Conservation (phyloP, 2,329 filamentous ascomycete species). For the Zymoseptoria tritici region DNA sequence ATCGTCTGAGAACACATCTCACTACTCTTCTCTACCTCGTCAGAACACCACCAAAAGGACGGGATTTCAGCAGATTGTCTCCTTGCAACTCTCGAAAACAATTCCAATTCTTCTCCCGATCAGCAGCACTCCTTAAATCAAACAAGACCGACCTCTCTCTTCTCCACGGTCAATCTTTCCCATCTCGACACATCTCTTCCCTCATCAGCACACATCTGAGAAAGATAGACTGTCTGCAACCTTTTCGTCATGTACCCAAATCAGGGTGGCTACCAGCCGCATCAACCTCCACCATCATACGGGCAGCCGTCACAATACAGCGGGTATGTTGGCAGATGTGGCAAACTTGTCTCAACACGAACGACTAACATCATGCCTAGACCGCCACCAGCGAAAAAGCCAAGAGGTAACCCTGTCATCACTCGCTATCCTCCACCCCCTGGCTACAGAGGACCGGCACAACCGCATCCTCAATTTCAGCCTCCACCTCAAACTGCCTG, state of each 20-base stretch:
- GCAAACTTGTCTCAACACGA: neutral
- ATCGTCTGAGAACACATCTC: neutral
- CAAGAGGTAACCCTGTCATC: conserved; percentile 42
- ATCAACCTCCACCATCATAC: conserved; percentile 2
- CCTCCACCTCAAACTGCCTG: conserved; percentile 5
- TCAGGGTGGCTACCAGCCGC: neutral
- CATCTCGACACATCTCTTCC: neutral
- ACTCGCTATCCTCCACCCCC: conserved; percentile 44
- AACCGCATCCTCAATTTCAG: conserved; percentile 9
- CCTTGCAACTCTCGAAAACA: conserved; percentile 6
- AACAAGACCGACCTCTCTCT: conserved; percentile 1
- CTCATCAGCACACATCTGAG: neutral
- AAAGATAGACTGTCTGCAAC: conserved; percentile 3
- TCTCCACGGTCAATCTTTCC: conserved; percentile 2
- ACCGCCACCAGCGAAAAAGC: conserved; percentile 34
- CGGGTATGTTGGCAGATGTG: conserved; percentile 2
- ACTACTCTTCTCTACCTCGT: neutral
- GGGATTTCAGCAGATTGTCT: conserved; percentile 8
- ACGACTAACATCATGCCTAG: conserved; percentile 8
- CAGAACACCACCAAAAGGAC: conserved; percentile 5
- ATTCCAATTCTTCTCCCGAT: conserved; percentile 5
- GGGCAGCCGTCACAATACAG: conserved; percentile 7
- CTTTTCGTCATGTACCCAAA: conserved; percentile 5
- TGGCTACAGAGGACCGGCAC: conserved; percentile 33
- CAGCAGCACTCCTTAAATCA: conserved; percentile 1